Base-by-base conservation (phyloP, 352 stramenopile species). In the Peronospora tabacina region DNA sequence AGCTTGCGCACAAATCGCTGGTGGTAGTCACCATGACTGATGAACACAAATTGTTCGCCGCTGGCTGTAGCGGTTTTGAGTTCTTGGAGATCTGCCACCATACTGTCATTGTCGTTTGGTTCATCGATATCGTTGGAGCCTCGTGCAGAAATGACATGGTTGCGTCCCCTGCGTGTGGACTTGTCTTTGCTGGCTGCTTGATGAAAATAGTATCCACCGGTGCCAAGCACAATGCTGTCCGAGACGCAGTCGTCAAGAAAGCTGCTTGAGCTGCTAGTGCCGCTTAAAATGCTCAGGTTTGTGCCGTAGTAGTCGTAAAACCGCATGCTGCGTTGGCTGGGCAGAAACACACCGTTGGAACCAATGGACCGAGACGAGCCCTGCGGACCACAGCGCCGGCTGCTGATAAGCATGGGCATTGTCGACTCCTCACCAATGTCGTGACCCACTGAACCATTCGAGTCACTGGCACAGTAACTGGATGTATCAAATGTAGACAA, bases 1-100 rank as follows among this genome's bases (percentile, higher is more conserved):
- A 92, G 50, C 16, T 85, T 81, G 30, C 62, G 60, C 5, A 88
- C 79, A 57, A 93, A 90, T 12, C 53, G 66, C n/a, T 64, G 63
- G 45, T 93, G 79, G 24, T 72, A 70, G 36, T 93, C 77, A 15
- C 76, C 82, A 40, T 90, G 79, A n/a, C 68, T 81, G 29, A 93
- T 89, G 43, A 90, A 93, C 3, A 92, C 77, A 44, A 89, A 92
- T 35, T 87, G 75, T 34, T 85, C 67, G 1, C 79, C 77, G 7
- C 66, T 71, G 1, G 74, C 68, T 11, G 75, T 74, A 6, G 72
- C 67, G 1, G 61, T 70, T 43, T 68, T 72, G 1, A 83, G 43
- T 33, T 85, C 71, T 22, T 84, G 52, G 24, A 76, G 72, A 4
- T 70, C 66, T 46, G 85, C 78, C 10, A 89, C 52, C 17, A 89